Base-by-base conservation (phyloP, 2,329 filamentous ascomycete species). In the Xylaria sp. region DNA sequence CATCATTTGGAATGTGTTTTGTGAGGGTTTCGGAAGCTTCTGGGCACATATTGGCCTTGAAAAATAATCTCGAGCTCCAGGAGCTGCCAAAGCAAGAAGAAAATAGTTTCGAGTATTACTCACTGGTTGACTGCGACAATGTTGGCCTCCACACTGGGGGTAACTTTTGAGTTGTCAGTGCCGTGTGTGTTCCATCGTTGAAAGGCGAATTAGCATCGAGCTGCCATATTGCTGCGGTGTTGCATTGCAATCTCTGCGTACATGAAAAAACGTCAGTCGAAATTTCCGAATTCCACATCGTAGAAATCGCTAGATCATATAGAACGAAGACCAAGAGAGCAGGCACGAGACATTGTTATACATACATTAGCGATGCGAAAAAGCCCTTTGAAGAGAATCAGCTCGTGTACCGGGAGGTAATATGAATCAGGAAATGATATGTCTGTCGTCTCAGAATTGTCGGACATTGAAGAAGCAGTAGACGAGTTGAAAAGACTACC, bases 131-230 rank as follows among this genome's bases (percentile, higher is more conserved):
- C 72, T 89, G 87, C 0, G 82, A 79, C 10, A 77, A 62, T 0
- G 85, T 88, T 13, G 87, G 87, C 36, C 80, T 83, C 78, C 86
- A 84, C 43, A 83, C 80, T 15, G 64, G 53, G 1, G 84, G 85
- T 8, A 88, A 77, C 55, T 81, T 78, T 13, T 79, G 72, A 9
- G 76, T 67, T 46, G 72, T 80, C 69, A 52, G 76, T 76, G 25
- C 71, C 75, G 62, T 60, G 39, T 68, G 65, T n/a, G 71, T 74
- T 63, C 74, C 62, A 61, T 71, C 68, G 23, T 36, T 76, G 76
- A 88, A 87, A 3, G 84, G 83, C 1, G 85, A 87, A 30, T 78
- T 73, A 25, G 82, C 80, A 18, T 80, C 75, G 4, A 86, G 74
- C 13, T 81, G 80, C 84, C 84, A 88, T 53, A 86, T 74, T 20